Percentiles rank a stretch among this genome's conserved stretches.
phyloP scores from a whole-genome alignment of 2,329 filamentous ascomycete species.

The Blumeria graminis region DNA sequence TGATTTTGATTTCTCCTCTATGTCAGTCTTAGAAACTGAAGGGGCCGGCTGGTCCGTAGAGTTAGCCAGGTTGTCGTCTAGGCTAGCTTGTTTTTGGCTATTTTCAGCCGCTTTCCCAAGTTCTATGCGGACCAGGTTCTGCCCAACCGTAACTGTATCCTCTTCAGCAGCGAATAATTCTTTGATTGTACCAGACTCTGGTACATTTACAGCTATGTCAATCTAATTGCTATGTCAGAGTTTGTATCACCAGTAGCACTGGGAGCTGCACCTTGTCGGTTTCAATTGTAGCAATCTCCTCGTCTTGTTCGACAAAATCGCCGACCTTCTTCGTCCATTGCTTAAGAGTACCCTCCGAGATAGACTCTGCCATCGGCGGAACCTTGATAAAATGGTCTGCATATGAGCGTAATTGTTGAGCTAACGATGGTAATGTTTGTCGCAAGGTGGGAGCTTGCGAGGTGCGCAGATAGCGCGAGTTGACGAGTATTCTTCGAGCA shows the following conservation, averaged over 20 bases:
- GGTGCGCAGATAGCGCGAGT: conserved; percentile 14
- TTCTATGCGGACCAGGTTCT: conserved; percentile 73
- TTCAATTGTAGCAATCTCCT: conserved; percentile 96
- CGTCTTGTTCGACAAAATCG: conserved; percentile 83
- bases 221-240: conserved; percentile 32
- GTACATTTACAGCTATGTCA: conserved; percentile 87
- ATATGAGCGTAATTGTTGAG: conserved; percentile 33
- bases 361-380: conserved; percentile 94
- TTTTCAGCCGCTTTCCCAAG: conserved; percentile 38
- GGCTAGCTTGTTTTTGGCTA: conserved; percentile 21
- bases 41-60: conserved; percentile 29
- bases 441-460: conserved; percentile 10
- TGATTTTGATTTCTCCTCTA: not conserved
- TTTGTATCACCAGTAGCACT: not conserved
- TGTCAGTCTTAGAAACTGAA: conserved; percentile 17
- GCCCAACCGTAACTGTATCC: conserved; percentile 83
- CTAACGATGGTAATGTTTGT: conserved; percentile 21
- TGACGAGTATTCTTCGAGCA: conserved; percentile 13
- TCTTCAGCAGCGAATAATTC: conserved; percentile 83
- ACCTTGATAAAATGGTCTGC: conserved; percentile 81
- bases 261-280: conserved; percentile 61
- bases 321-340: conserved; percentile 84
- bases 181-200: conserved; percentile 72
- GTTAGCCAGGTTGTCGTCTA: conserved; percentile 34
- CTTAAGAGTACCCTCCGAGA: conserved; percentile 90